Evolutionary conservation across 2,329 filamentous ascomycete genomes (phyloP).

Genomic region (Alternaria conjuncta): DNA sequence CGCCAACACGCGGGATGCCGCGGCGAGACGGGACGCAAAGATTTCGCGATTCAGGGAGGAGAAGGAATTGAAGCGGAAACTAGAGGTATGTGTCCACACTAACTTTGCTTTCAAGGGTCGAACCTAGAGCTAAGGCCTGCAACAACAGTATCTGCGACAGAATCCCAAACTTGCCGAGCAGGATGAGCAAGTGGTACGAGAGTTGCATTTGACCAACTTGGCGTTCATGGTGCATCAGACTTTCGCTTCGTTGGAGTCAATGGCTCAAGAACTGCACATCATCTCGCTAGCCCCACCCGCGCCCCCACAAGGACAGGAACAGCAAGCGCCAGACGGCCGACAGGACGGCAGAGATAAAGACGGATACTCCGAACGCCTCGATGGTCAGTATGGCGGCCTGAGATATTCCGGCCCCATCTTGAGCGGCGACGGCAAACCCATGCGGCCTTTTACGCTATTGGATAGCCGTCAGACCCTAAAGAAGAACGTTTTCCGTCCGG

Average conservation of each 20-base stretch:
- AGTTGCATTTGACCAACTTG: constrained; percentile 78
- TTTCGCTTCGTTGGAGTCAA: constrained; percentile 85
- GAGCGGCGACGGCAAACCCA: constrained; percentile 78
- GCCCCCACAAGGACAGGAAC: constrained; percentile 50
- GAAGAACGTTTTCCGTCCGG: constrained; percentile 83
- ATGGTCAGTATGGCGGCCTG: constrained; percentile 56
- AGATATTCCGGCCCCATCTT: constrained; percentile 73
- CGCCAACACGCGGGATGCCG: constrained; percentile 69
- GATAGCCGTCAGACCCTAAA: constrained; percentile 77
- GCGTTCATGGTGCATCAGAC: constrained; percentile 76
- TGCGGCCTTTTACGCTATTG: constrained; percentile 89
- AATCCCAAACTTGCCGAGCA: constrained; percentile 68
- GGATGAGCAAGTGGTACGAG: constrained; percentile 84
- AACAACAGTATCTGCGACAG: constrained; percentile 61
- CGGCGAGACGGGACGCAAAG: constrained; percentile 78
- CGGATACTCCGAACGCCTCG: constrained; percentile 75
- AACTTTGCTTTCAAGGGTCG: constrained; percentile 12
- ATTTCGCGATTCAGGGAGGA: constrained; percentile 85
- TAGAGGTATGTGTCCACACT: constrained; percentile 64
- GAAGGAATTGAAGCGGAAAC: constrained; percentile 80
- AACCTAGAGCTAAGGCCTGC: constrained; percentile 29
- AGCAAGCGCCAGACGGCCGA: constrained; percentile 52
- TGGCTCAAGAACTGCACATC: constrained; percentile 84
- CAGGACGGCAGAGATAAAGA: constrained; percentile 57
- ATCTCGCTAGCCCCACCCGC: constrained; percentile 73